phyloP scores from a whole-genome alignment of 345 rosid species.

The Camelina hispida region DNA sequence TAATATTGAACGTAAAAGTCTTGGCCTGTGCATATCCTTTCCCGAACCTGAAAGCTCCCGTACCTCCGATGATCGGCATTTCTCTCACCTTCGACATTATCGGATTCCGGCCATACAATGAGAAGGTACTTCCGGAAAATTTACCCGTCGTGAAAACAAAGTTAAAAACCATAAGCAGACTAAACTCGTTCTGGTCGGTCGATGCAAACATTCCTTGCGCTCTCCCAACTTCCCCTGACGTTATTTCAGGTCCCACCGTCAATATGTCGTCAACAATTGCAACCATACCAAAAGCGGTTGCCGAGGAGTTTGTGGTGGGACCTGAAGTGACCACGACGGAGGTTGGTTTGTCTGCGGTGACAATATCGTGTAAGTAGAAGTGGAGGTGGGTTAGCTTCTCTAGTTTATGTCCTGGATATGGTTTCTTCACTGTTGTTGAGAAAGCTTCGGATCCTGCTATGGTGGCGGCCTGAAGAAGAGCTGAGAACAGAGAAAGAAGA shows the following conservation, averaged over 20 bases:
- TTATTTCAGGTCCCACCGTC: slow-evolving; percentile 49
- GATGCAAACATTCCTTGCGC: slow-evolving; percentile 61
- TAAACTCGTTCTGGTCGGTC: slow-evolving; percentile 35
- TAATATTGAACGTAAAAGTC: slow-evolving; percentile 42
- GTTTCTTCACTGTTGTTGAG: neutral
- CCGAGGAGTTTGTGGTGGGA: slow-evolving; percentile 39
- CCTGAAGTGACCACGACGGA: neutral
- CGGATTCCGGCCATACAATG: slow-evolving; percentile 49
- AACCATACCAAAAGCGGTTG: slow-evolving; percentile 48
- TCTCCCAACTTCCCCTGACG: slow-evolving; percentile 55
- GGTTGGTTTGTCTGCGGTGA: slow-evolving; percentile 4
- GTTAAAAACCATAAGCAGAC: slow-evolving; percentile 51
- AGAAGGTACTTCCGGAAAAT: slow-evolving; percentile 55
- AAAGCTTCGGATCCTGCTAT: slow-evolving; percentile 1
- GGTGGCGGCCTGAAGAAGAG: neutral
- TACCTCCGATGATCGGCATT: slow-evolving; percentile 65
- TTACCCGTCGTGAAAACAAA: slow-evolving; percentile 50
- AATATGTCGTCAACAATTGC: slow-evolving; percentile 52
- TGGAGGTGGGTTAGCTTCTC: slow-evolving; percentile 21
- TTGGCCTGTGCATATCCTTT: slow-evolving; percentile 54
- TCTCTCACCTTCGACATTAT: slow-evolving; percentile 47
- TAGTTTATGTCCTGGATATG: slow-evolving; percentile 1
- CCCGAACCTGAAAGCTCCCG: slow-evolving; percentile 58
- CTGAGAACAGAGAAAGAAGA: slow-evolving; percentile 14
- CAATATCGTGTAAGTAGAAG: slow-evolving; percentile 32